Conservation (phyloP, 345 rosid genomes). For the Boechera retrofracta region DNA sequence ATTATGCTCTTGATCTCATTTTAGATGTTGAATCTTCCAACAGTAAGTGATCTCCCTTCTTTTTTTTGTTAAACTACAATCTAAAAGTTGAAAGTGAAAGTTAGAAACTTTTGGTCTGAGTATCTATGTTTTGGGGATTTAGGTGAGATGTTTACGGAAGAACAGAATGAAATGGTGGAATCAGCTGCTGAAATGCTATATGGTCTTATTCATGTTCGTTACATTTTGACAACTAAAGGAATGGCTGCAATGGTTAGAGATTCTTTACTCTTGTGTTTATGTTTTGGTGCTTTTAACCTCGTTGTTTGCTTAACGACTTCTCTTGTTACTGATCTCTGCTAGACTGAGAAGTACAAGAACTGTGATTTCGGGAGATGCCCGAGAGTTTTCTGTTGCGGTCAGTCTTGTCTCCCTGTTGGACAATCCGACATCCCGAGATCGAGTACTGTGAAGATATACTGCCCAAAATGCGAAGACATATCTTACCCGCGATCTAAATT, state of each 20-base stretch:
- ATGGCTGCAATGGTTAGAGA: slow-evolving; percentile 82
- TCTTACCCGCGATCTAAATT: slow-evolving; percentile 95
- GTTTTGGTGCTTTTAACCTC: background rate
- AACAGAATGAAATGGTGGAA: slow-evolving; percentile 96
- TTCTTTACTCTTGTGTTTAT: background rate
- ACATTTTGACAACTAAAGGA: slow-evolving; percentile 91
- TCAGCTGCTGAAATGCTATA: slow-evolving; percentile 96
- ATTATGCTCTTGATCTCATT: slow-evolving; percentile 90
- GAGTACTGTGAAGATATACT: slow-evolving; percentile 87
- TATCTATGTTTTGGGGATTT: slow-evolving; percentile 10
- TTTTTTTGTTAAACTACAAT: background rate
- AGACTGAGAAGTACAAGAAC: slow-evolving; percentile 94
- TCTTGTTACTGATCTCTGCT: slow-evolving; percentile 31
- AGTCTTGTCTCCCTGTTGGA: slow-evolving; percentile 94
- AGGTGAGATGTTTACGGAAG: slow-evolving; percentile 98
- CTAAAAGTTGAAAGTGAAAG: background rate
- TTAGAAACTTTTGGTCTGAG: slow-evolving; percentile 2
- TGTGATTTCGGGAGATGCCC: slow-evolving; percentile 98
- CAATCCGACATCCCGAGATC: slow-evolving; percentile 91
- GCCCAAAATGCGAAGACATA: slow-evolving; percentile 95
- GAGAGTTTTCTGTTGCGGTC: slow-evolving; percentile 94
- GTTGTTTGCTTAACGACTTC: slow-evolving; percentile 25
- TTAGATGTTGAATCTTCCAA: slow-evolving; percentile 94
- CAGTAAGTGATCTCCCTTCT: slow-evolving; percentile 53
- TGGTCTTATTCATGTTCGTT: slow-evolving; percentile 94